Base-by-base conservation (phyloP, 352 stramenopile species). In the Pythium monospermum region DNA sequence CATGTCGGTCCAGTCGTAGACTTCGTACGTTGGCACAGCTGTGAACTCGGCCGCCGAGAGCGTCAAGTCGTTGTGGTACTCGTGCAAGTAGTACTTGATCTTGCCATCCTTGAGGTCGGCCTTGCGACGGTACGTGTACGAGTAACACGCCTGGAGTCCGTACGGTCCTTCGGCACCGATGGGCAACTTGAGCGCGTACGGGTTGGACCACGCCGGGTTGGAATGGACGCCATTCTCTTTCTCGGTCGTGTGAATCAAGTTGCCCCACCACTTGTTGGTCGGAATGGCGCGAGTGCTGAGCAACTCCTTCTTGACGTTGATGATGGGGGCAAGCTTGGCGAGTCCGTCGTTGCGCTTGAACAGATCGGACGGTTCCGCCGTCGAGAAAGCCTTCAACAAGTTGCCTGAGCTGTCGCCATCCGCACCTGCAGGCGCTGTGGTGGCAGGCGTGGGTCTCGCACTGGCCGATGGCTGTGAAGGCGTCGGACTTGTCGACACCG, bases 251-350 rank as follows among this genome's bases (percentile, higher is more conserved):
- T 81, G 67, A 39, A 91, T 85, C 36, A 87, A 48, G 54, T 89
- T 91, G 18, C 69, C 76, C 81, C 81, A 91, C 81, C 81, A 91
- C 49, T 87, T 71, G 64, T 91, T 91, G 18, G 77, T 91, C 44
- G 81, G 81, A 51, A 91, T 83, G 2, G 80, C 47, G 5, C 53
- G 53, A 55, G 39, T 77, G 36, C 15, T 66, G 18, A 85, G 55
- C 19, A 76, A 51, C 26, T 84, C 69, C 26, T 64, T 3, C 16
- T 68, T 74, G 42, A 85, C 64, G 57, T 88, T 85, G 31, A 85
- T 65, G 59, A 83, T 71, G 3, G 76, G 76, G 19, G 73, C 71
- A 2, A 87, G 42, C 27, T 64, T 63, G 18, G 50, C 48, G 27
- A 87, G 70, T 3, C 60, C 68, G 11, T 51, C 53, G 42, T 81